Evolutionary conservation across 768 basidiomycete species (phyloP).

Genomic region (Pleurotus cornucopiae): DNA sequence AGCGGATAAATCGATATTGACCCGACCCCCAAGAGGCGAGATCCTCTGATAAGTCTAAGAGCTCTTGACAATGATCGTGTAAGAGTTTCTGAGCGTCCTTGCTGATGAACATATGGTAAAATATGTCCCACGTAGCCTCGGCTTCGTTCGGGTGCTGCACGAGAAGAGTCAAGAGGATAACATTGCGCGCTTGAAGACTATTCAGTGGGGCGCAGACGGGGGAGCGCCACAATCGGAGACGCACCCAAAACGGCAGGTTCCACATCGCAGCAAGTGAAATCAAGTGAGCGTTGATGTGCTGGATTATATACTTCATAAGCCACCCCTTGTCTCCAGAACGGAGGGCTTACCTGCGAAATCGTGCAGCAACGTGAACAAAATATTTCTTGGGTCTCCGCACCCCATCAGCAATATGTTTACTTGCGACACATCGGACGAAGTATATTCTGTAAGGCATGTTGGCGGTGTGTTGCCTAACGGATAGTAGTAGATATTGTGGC

Average conservation of each 20-base stretch:
- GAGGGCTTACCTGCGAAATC: slow-evolving; percentile 11
- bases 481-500: slow-evolving; percentile 38
- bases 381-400: slow-evolving; percentile 45
- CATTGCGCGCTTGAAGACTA: slow-evolving; percentile 26
- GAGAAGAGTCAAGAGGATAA: slow-evolving; percentile 30
- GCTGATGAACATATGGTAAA: slow-evolving; percentile 31
- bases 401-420: slow-evolving; percentile 39
- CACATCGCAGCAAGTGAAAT: slow-evolving; percentile 35
- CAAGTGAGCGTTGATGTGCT: slow-evolving; percentile 18
- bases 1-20: slow-evolving; percentile 23
- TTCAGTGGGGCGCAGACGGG: not conserved
- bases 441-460: slow-evolving; percentile 33
- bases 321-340: not conserved
- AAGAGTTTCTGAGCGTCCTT: slow-evolving; percentile 18
- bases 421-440: slow-evolving; percentile 32
- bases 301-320: slow-evolving; percentile 10
- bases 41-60: slow-evolving; percentile 17
- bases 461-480: slow-evolving; percentile 48
- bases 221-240: not conserved
- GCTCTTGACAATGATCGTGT: slow-evolving; percentile 23
- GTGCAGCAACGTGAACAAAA: slow-evolving; percentile 35
- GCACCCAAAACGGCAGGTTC: slow-evolving; percentile 32
- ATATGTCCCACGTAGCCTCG: slow-evolving; percentile 28
- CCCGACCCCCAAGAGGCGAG: slow-evolving; percentile 23
- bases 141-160: slow-evolving; percentile 16